A percentile compares a stretch with the other conserved stretches of the same genome.
Evolutionary conservation across 2,329 filamentous ascomycete species (phyloP).

Genomic region (Penicillium sclerotigenum): DNA sequence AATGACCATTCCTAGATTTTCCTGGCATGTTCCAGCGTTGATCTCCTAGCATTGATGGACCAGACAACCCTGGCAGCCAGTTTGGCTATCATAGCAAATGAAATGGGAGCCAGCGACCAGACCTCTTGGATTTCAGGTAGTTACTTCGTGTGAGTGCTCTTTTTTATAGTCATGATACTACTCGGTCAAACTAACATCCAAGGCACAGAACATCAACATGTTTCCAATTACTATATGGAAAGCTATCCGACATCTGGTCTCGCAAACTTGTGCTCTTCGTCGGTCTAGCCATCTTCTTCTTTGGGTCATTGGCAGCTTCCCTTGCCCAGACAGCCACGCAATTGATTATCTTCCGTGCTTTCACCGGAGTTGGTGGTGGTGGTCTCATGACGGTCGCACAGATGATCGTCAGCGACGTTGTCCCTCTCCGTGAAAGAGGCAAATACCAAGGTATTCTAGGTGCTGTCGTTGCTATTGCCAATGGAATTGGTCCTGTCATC

Average conservation of each 20-base stretch:
- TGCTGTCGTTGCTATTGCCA: constrained; percentile 53
- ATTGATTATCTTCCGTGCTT: constrained; percentile 59
- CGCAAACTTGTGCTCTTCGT: constrained; percentile 57
- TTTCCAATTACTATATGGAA: constrained; percentile 63
- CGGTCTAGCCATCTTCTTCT: constrained; percentile 52
- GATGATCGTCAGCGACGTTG: constrained; percentile 62
- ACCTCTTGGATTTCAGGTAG: constrained; percentile 56
- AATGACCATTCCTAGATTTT: constrained; percentile 52
- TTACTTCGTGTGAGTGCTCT: constrained; percentile 53
- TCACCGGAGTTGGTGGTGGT: constrained; percentile 60
- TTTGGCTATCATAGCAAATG: constrained; percentile 54
- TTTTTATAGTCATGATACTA: neutral
- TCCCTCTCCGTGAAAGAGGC: constrained; percentile 57
- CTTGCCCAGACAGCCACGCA: constrained; percentile 55
- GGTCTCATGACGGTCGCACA: constrained; percentile 58
- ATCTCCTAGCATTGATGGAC: constrained; percentile 56
- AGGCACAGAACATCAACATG: constrained; percentile 63
- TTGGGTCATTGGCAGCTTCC: constrained; percentile 59
- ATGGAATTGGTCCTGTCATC: constrained; percentile 55
- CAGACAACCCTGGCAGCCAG: constrained; percentile 57
- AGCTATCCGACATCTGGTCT: constrained; percentile 59
- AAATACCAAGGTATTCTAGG: constrained; percentile 58
- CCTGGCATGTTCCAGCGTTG: constrained; percentile 55
- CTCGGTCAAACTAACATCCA: neutral
- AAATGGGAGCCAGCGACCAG: constrained; percentile 50